A percentile compares a stretch with the other conserved stretches of the same genome.
Conservation (phyloP, 768 basidiomycete species). For the Omphalotus guepiniiformis region DNA sequence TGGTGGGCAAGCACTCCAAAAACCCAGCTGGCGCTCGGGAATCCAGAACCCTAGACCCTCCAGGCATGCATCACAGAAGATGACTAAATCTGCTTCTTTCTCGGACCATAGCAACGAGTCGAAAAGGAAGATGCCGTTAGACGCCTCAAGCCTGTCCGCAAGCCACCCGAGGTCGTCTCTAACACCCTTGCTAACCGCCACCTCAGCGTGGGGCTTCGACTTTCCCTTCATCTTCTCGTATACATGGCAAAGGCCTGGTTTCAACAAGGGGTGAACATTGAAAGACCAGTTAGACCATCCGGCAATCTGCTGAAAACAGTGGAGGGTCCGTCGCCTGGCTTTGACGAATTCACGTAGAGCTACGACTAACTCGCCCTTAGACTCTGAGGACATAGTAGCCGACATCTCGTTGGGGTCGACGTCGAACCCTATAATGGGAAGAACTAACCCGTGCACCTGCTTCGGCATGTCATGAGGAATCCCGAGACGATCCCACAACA, state of each 20-base stretch:
- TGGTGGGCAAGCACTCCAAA: background rate
- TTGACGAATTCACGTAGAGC: constrained; percentile 13
- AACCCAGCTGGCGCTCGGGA: background rate
- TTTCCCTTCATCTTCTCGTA: constrained; percentile 23
- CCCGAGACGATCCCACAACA: too few species aligned
- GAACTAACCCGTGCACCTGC: too few species aligned
- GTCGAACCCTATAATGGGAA: too few species aligned
- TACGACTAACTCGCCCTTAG: constrained; percentile 9
- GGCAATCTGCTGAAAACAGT: constrained; percentile 17
- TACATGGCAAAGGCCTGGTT: constrained; percentile 16
- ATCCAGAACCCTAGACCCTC: constrained; percentile 10
- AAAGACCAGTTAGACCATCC: constrained; percentile 24
- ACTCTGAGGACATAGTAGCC: too few species aligned
- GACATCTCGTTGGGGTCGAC: too few species aligned
- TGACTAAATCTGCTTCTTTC: background rate
- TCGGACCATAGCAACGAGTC: constrained; percentile 16
- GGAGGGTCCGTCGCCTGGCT: constrained; percentile 8
- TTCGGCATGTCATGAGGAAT: too few species aligned
- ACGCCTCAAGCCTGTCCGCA: constrained; percentile 10
- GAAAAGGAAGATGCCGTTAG: constrained; percentile 14
- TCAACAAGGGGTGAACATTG: constrained; percentile 21
- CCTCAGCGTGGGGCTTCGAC: background rate
- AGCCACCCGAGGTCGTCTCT: constrained; percentile 18
- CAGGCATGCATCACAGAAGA: constrained; percentile 6
- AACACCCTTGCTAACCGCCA: constrained; percentile 16